phyloP scores from a whole-genome alignment of 2,329 filamentous ascomycete genomes.

The Colletotrichum paranaense region DNA sequence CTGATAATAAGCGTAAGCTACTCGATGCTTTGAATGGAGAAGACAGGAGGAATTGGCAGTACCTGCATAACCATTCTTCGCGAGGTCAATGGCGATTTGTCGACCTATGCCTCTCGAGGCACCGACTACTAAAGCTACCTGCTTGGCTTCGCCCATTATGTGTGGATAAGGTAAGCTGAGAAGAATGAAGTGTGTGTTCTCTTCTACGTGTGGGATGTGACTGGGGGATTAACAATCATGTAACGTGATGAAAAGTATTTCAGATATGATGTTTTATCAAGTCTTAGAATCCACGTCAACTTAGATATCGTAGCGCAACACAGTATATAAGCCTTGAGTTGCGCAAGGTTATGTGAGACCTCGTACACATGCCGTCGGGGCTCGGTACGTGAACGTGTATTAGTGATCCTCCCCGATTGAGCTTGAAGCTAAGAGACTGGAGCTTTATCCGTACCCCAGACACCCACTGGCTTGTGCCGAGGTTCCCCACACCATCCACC shows the following conservation, averaged over 20 bases:
- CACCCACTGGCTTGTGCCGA: constrained; percentile 15
- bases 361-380: constrained; percentile 4
- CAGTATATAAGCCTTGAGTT: background rate
- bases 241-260: background rate
- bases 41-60: constrained; percentile 36
- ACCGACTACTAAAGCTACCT: constrained; percentile 78
- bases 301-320: too few relatives aligned
- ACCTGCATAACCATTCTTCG: constrained; percentile 78
- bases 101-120: constrained; percentile 85
- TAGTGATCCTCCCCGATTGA: constrained; percentile 10
- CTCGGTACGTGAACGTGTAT: constrained; percentile 18
- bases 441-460: constrained; percentile 23
- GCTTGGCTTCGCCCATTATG: constrained; percentile 29
- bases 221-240: background rate
- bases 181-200: background rate
- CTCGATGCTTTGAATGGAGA: background rate
- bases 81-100: constrained; percentile 82
- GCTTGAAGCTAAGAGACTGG: background rate
- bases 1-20: constrained; percentile 50
- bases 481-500: constrained; percentile 20
- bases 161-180: background rate
- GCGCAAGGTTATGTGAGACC: background rate
- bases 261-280: too few relatives aligned
- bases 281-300: background rate
- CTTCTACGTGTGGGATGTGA: background rate